phyloP scores from a whole-genome alignment of 345 rosid species.

The Eucalyptus pauciflora region DNA sequence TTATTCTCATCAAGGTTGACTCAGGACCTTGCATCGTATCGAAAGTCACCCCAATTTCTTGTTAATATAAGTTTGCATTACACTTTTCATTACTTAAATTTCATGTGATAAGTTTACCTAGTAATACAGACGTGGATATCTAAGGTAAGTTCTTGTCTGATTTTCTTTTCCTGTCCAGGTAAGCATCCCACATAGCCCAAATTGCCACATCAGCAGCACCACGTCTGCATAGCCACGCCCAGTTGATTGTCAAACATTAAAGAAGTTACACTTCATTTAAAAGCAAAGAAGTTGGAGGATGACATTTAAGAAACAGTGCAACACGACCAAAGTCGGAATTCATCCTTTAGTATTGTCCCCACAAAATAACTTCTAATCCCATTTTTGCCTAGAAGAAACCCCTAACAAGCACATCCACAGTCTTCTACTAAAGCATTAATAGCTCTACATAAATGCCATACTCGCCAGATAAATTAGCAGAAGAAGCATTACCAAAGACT shows the following conservation, averaged over 20 bases:
- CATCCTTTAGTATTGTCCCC: neutral
- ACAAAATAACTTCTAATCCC: neutral
- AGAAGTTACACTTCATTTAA: neutral
- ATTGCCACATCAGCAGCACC: neutral
- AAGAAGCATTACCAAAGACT: conserved; percentile 73
- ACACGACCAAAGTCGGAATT: neutral
- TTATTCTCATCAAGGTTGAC: too few relatives aligned
- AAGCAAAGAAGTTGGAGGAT: neutral
- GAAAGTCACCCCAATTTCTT: too few relatives aligned
- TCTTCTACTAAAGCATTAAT: neutral
- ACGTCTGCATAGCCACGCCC: neutral
- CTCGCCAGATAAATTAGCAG: neutral
- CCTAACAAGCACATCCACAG: neutral
- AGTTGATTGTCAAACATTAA: neutral
- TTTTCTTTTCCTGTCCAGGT: too few relatives aligned
- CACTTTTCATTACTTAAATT: too few relatives aligned
- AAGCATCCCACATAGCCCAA: too few relatives aligned
- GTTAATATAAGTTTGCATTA: too few relatives aligned
- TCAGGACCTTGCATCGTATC: too few relatives aligned
- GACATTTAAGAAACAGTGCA: neutral
- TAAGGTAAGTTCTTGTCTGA: too few relatives aligned
- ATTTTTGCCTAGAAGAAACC: neutral
- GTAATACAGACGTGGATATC: too few relatives aligned
- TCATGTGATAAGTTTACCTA: too few relatives aligned
- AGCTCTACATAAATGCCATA: neutral